A percentile compares a stretch with the other conserved stretches of the same genome.
phyloP scores from a whole-genome alignment of 768 basidiomycete genomes.

The Mrakia gelida region DNA sequence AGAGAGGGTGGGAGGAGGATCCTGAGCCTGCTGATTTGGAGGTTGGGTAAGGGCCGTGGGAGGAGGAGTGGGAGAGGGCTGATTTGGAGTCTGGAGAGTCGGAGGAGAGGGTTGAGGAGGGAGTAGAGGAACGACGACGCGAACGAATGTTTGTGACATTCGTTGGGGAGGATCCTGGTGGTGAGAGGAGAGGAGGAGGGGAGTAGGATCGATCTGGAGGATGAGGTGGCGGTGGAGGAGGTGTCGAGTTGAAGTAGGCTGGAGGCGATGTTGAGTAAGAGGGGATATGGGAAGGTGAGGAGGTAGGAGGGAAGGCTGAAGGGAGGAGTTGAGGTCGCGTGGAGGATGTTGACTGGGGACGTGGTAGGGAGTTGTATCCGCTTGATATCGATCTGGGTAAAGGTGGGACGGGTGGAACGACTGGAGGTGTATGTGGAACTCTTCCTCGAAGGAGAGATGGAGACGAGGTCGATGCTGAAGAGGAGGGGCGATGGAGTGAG shows the following conservation, averaged over 20 bases:
- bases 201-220: neutral
- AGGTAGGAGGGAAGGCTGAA: neutral
- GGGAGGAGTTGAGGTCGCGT: conserved; percentile 8
- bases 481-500: neutral
- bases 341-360: neutral
- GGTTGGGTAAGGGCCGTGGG: too few species aligned
- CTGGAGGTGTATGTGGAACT: neutral
- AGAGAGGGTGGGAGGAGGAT: conserved; percentile 1
- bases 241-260: neutral
- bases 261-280: neutral
- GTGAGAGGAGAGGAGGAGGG: neutral
- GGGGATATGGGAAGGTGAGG: neutral
- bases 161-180: neutral
- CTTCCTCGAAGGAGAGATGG: neutral
- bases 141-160: neutral
- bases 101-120: conserved; percentile 6
- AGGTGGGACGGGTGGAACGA: neutral
- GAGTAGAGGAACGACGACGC: neutral
- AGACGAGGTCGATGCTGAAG: neutral
- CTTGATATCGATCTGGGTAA: neutral
- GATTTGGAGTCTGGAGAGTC: conserved; percentile 21
- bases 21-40: neutral
- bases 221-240: neutral
- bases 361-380: conserved; percentile 4
- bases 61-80: neutral